Evolutionary conservation across 2,329 filamentous ascomycete genomes (phyloP), one percentile per base, ranked within the genome.

Genomic region (Chrysoporthe deuterocubensis): DNA sequence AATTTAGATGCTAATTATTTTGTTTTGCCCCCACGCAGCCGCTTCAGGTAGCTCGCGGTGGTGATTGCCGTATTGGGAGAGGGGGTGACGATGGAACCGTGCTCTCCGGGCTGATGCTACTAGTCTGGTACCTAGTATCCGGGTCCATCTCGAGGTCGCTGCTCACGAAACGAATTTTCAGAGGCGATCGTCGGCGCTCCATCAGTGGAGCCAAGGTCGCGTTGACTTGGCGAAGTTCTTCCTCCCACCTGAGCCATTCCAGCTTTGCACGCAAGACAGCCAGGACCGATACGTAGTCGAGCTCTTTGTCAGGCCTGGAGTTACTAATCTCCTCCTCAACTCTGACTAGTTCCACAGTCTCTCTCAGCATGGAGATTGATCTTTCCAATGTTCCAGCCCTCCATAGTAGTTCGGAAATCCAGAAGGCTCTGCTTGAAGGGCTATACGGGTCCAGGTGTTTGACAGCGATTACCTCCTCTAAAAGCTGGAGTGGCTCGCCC

Each of bases 361-460:
- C 58, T 13, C 48, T 64, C 50, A 67, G 16, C 8, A 62, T 52
- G 2, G 46, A n/a, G 54, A 67, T 58, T 1, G 59, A 67, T 34
- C 14, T 54, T 14, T 34, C 13, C 6, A 43, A 34, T 3, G 44
- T 21, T 0, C 54, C 60, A 3, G 16, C 32, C 11, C 65, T 56
- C 65, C 65, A 67, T 32, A 63, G 42, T 11, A 67, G 43, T 50
- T 67, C 65, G 3, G 65, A 61, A 11, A 59, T 57, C 65, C 65
- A 67, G 4, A 67, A 67, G 8, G n/a, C 13, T 40, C 57, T 64
- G 16, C 60, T 37, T 26, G 43, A 61, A 3, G 42, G 52, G 3
- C 34, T 56, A 9, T 50, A 3, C 26, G 65, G 52, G 32, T 67
- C 65, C 16, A 32, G 16, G 37, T 46, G 52, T 26, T 44, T 40